Base-by-base conservation (phyloP, 495 filamentous ascomycete species). In the Lophiotrema nucula region DNA sequence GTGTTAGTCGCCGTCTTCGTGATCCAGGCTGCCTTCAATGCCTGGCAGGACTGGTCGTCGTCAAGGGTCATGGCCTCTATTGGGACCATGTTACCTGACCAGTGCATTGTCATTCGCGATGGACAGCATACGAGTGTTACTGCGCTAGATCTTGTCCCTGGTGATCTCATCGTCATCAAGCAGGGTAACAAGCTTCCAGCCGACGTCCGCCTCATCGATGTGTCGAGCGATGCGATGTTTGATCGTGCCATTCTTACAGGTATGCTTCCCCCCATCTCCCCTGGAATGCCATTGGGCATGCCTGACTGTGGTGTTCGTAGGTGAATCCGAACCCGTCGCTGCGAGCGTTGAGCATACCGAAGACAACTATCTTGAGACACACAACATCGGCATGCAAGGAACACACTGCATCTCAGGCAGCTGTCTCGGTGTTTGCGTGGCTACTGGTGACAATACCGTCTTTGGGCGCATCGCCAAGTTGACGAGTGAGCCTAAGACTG, bases 191-290 rank as follows among this genome's bases (percentile, higher is more conserved):
- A 84, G 63, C 67, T 89, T 1, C 84, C 85, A 0, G 87, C 87
- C 2, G 87, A 89, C 65, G 69, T 88, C 15, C 79, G 86, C n/a
- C 81, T 89, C 56, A 61, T 84, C 19, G 73, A 83, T 26, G 75
- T 79, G 15, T 85, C 83, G 0, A 79, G 78, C 0, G 87, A 90
- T 71, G 77, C 82, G 21, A 83, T 83, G 58, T 86, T 91, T 64
- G 87, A 91, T 62, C 77, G 87, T 19, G 80, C 83, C 0, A 83
- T 91, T 39, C 69, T 88, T 0, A 89, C 85, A 10, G 86, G 84
- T 79, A 35, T 15, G 31, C 31, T 35, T 8, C 8, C 8, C 8
- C 31, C 31, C 31, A 15, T 35, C 31, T 8, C 31, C 31, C 8
- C 8, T 15, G 31, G 31, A 8, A 8, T 15, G n/a, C n/a, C n/a